phyloP scores from a whole-genome alignment of 345 rosid genomes.

The Salix exigua region DNA sequence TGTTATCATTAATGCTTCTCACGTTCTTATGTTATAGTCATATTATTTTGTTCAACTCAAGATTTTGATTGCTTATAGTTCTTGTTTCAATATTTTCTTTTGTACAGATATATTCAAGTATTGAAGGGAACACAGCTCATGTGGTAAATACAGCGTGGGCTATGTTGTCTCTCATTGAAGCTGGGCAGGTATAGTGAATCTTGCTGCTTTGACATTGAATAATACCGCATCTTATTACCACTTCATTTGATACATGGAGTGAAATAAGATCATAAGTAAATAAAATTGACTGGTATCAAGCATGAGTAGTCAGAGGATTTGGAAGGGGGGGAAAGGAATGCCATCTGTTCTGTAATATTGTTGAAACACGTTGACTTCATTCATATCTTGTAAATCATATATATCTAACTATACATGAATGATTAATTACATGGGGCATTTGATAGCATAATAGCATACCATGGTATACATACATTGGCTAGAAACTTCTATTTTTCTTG shows the following conservation, averaged over 20 bases:
- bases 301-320: not conserved
- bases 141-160: conserved; percentile 76
- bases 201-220: not conserved
- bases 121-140: conserved; percentile 46
- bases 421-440: not conserved
- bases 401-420: not conserved
- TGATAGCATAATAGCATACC: not conserved
- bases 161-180: conserved; percentile 55
- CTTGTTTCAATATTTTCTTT: not conserved
- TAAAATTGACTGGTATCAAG: not conserved
- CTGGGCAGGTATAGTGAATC: conserved; percentile 49
- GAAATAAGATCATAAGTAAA: not conserved
- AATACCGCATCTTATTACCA: not conserved
- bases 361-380: not conserved
- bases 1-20: not conserved
- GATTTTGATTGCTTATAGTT: too few relatives aligned
- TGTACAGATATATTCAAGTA: conserved; percentile 42
- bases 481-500: not conserved
- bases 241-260: not conserved
- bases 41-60: not conserved
- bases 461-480: not conserved
- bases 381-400: not conserved
- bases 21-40: not conserved
- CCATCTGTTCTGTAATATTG: not conserved
- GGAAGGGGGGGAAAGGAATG: not conserved